Percentiles rank a stretch among this genome's conserved stretches.
Evolutionary conservation across 2,329 filamentous ascomycete species (phyloP).

Genomic region (Aspergillus uvarum): DNA sequence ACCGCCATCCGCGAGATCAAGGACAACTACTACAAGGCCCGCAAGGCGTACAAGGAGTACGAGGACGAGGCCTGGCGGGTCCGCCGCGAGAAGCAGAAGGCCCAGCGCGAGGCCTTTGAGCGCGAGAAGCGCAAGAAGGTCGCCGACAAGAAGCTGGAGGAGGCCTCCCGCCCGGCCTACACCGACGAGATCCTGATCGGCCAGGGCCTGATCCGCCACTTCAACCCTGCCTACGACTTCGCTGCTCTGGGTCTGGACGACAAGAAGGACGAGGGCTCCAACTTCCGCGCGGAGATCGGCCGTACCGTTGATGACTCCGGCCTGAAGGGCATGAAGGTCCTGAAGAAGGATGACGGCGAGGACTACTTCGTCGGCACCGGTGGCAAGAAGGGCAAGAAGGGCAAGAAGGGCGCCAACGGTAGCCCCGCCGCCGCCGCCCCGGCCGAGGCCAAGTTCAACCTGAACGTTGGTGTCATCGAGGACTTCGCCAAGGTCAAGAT

Average conservation of each 20-base stretch:
- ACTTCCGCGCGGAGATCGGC: conserved; percentile 74
- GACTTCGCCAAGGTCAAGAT: conserved; percentile 81
- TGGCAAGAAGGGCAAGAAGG: conserved; percentile 85
- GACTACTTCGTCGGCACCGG: conserved; percentile 74
- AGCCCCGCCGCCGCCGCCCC: conserved; percentile 52
- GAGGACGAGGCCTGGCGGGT: conserved; percentile 80
- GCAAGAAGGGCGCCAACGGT: conserved; percentile 64
- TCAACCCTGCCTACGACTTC: conserved; percentile 79
- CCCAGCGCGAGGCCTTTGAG: conserved; percentile 65
- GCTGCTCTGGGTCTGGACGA: conserved; percentile 55
- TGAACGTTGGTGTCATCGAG: conserved; percentile 88
- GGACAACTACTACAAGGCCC: conserved; percentile 79
- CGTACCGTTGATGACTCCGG: conserved; percentile 81
- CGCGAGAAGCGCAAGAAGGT: conserved; percentile 53
- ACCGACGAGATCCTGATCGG: conserved; percentile 88
- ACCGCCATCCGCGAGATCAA: conserved; percentile 79
- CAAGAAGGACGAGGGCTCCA: conserved; percentile 55
- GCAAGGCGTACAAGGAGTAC: conserved; percentile 78
- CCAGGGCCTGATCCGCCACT: conserved; percentile 83
- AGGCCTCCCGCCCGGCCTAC: conserved; percentile 72
- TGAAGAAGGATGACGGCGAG: conserved; percentile 83
- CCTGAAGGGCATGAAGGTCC: conserved; percentile 79
- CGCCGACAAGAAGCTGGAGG: conserved; percentile 55
- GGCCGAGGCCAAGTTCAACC: conserved; percentile 69
- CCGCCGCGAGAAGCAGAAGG: conserved; percentile 72